Evolutionary conservation across 495 filamentous ascomycete species (phyloP).

Genomic region (Daldinia decipiens): DNA sequence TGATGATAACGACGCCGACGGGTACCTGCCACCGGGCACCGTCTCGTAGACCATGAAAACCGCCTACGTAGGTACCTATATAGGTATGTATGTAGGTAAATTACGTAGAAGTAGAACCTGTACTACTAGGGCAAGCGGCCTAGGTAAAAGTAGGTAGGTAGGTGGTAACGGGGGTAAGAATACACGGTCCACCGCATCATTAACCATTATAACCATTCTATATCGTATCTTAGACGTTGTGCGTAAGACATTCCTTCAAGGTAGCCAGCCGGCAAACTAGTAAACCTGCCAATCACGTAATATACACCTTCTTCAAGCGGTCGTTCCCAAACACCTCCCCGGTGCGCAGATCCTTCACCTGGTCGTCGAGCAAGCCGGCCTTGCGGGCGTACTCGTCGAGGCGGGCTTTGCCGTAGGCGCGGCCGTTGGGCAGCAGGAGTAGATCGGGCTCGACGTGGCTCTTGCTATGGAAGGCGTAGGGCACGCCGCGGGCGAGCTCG

Average conservation of each 20-base stretch:
- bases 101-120: background rate
- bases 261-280: background rate
- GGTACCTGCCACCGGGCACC: background rate
- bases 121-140: background rate
- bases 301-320: conserved; percentile 88
- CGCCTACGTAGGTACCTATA: background rate
- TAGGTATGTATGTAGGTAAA: no score
- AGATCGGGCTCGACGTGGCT: conserved; percentile 89
- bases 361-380: conserved; percentile 67
- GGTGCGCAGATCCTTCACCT: conserved; percentile 84
- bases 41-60: background rate
- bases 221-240: no score
- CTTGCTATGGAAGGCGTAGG: conserved; percentile 93
- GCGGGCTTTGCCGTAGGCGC: conserved; percentile 82
- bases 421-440: conserved; percentile 84
- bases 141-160: no score
- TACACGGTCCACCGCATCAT: background rate
- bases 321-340: conserved; percentile 69
- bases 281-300: conserved; percentile 54
- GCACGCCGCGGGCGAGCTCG: conserved; percentile 84
- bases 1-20: background rate
- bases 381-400: conserved; percentile 81
- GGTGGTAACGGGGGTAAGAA: background rate
- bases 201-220: background rate
- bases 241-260: no score